Conservation (phyloP, 257 asterid species). For the Anisodus acutangulus region DNA sequence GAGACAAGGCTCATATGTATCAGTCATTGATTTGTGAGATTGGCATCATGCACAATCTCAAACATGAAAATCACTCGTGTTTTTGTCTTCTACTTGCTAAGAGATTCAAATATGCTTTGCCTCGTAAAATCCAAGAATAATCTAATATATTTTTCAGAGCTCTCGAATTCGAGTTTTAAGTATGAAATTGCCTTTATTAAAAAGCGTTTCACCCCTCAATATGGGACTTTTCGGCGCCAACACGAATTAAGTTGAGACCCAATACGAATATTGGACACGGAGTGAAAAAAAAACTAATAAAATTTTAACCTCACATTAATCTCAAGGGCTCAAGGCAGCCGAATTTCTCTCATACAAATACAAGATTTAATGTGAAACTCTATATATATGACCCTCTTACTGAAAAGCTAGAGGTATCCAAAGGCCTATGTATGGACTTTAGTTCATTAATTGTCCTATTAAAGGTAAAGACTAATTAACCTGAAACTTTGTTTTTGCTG, state of each 20-base stretch:
- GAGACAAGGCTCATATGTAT: too few relatives aligned
- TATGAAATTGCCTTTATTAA: too few relatives aligned
- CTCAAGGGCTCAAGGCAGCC: background rate
- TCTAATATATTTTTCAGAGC: background rate
- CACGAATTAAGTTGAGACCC: background rate
- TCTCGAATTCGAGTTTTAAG: too few relatives aligned
- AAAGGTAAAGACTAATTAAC: background rate
- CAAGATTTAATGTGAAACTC: background rate
- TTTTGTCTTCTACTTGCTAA: background rate
- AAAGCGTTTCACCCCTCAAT: background rate
- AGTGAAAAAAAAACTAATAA: background rate
- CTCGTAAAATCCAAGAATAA: background rate
- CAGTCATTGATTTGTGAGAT: too few relatives aligned
- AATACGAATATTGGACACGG: background rate
- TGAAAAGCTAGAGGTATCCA: background rate
- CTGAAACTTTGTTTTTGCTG: background rate
- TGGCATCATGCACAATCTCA: too few relatives aligned
- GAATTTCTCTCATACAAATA: background rate
- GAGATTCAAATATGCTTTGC: too few relatives aligned
- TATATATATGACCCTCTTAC: background rate
- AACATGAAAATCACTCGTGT: background rate
- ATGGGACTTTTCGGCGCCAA: background rate
- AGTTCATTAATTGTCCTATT: background rate
- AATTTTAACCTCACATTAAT: background rate
- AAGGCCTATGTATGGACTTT: background rate